phyloP scores from a whole-genome alignment of 768 basidiomycete species.

The Lenzites betulinus region DNA sequence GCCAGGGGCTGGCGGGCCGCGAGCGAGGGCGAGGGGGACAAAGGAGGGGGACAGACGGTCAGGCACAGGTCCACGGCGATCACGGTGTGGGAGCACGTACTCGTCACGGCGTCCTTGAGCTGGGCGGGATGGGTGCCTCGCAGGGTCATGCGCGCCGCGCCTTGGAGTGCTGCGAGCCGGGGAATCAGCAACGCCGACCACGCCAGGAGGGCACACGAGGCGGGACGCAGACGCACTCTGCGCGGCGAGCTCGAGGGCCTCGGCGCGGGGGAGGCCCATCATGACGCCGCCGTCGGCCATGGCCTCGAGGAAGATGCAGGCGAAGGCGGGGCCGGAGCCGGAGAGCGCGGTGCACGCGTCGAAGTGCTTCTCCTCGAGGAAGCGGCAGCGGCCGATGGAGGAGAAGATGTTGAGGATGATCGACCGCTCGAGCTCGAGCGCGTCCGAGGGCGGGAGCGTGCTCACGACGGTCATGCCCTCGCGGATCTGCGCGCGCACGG shows the following conservation, averaged over 20 bases:
- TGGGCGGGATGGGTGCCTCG: constrained; percentile 94
- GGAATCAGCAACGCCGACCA: neutral
- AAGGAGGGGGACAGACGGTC: neutral
- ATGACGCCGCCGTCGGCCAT: constrained; percentile 99
- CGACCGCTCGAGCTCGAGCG: constrained; percentile 59
- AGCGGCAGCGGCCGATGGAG: constrained; percentile 93
- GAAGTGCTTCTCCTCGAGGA: constrained; percentile 98
- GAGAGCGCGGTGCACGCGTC: constrained; percentile 97
- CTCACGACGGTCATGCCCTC: constrained; percentile 98
- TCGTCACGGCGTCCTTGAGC: constrained; percentile 96
- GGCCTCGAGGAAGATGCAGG: constrained; percentile 94
- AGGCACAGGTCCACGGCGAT: neutral
- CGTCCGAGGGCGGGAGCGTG: constrained; percentile 55
- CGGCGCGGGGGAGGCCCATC: constrained; percentile 96
- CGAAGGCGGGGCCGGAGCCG: constrained; percentile 96
- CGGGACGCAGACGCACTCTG: constrained; percentile 69
- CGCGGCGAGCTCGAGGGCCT: constrained; percentile 92
- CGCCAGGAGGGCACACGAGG: neutral
- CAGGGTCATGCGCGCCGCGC: constrained; percentile 93
- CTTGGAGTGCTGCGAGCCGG: constrained; percentile 74
- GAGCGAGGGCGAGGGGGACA: neutral
- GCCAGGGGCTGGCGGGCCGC: constrained; percentile 98
- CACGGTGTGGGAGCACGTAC: constrained; percentile 47
- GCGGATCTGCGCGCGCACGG: constrained; percentile 66
- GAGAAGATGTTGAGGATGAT: constrained; percentile 94